Base-by-base conservation (phyloP, 345 rosid genomes). In the Rhodamnia rubescens region DNA sequence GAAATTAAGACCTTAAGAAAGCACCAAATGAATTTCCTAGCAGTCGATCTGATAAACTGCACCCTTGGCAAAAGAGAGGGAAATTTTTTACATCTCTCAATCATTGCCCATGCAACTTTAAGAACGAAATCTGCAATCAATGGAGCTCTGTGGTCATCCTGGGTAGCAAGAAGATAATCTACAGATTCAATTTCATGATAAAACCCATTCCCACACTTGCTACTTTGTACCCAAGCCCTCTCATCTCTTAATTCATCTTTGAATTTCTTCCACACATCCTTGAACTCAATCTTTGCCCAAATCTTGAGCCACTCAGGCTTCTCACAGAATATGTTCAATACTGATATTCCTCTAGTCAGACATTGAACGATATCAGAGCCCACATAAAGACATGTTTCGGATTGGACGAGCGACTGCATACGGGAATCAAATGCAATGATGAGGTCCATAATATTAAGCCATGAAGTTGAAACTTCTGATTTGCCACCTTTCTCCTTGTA, bases 201-300 rank as follows among this genome's bases (percentile, higher is more conserved):
- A 59, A 74, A 24, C 44, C 81, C 89, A 61, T 27, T 78, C 13
- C 64, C 56, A 81, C 56, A 44, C 44, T 86, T 87, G 87, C 81
- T 85, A 69, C 84, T 88, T 86, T 89, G 74, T 40, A 81, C 52
- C 97, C 97, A 94, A 59, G 93, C 93, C 87, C 89, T 90, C 82
- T 91, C 93, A 58, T 90, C 90, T 88, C 89, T 89, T 53, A 93
- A 86, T 49, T 91, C 93, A 74, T 87, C 87, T 90, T 94, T 94
- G 26, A 91, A 89, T 86, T 93, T 93, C 90, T 89, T 93, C 91
- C 94, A 92, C 15, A 93, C 93, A 88, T 91, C 93, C 89, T 93
- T 94, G 81, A 95, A 90, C 92, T 93, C 97, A 53, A 94, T 89
- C 92, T 92, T 94, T 2, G 95, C 95, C 98, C 98, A 95, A 44